phyloP scores from a whole-genome alignment of 2,329 filamentous ascomycete species.

The Stylonectria norvegica region DNA sequence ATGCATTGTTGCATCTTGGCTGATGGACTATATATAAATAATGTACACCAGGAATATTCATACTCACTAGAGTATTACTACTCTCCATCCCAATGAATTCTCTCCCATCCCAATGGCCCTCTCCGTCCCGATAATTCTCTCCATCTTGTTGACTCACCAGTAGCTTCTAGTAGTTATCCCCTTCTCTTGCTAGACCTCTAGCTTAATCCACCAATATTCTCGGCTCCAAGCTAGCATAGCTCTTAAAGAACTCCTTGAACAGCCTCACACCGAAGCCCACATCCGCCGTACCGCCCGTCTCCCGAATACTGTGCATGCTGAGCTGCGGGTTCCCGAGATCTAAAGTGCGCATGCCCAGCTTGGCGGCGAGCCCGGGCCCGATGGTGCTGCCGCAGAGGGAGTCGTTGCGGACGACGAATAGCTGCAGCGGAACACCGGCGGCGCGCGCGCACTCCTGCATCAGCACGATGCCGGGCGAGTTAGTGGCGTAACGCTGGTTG shows the following conservation, averaged over 20 bases:
- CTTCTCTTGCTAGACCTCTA: constrained; percentile 12
- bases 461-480: constrained; percentile 90
- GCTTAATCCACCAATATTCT: constrained; percentile 77
- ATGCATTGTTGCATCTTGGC: too few relatives aligned
- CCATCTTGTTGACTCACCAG: too few relatives aligned
- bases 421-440: constrained; percentile 78
- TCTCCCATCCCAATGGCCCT: not conserved
- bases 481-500: constrained; percentile 94
- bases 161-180: too few relatives aligned
- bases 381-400: constrained; percentile 94
- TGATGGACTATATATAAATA: too few relatives aligned
- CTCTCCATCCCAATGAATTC: not conserved
- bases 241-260: constrained; percentile 82
- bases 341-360: constrained; percentile 80
- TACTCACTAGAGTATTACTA: not conserved
- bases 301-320: constrained; percentile 95
- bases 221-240: constrained; percentile 77
- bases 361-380: constrained; percentile 90
- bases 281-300: constrained; percentile 85
- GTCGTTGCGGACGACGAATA: constrained; percentile 96
- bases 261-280: constrained; percentile 81
- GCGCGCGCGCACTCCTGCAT: constrained; percentile 79
- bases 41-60: not conserved
- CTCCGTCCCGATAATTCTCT: too few relatives aligned
- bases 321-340: constrained; percentile 93